Base-by-base conservation (phyloP, 345 rosid species). In the Leavenworthia alabamica region DNA sequence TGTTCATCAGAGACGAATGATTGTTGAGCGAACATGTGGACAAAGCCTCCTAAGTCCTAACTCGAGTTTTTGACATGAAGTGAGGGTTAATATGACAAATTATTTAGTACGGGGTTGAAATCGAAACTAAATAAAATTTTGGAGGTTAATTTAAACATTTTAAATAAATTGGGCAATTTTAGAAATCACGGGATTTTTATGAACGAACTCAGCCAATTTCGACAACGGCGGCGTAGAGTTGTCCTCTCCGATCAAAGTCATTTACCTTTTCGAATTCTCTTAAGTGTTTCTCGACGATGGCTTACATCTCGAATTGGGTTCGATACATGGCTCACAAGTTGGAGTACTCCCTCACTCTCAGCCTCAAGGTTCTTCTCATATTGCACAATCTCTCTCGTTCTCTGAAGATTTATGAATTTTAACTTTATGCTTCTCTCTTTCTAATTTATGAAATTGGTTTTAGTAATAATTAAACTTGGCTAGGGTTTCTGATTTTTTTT, bases 321-420 rank as follows among this genome's bases (percentile, higher is more conserved):
- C 82, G 95, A 45, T 88, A 91, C 86, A 7, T 84, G 62, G 79
- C 65, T 59, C 76, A 78, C 79, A 91, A 89, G 73, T 73, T 84
- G 43, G 86, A 86, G 37, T 89, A 86, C 66, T 84, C 98, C 39
- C 64, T 78, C 63, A 64, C 84, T 61, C 66, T 82, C 58, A 69
- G 81, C 73, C 74, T 64, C 75, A 86, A 86, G 96, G 98, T 41
- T 15, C 45, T 50, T 52, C n/a, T 13, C n/a, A 42, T 8, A n/a
- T n/a, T n/a, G n/a, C n/a, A 7, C 37, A 3, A n/a, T 0, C 36
- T 32, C 26, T 49, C 45, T 57, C 70, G 45, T 41, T 57, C 70
- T 37, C 56, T 36, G 6, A 13, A 5, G 8, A 3, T 37, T 55
- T 46, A 20, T 1, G 39, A 50, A 8, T 36, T 22, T 26, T 2